phyloP scores from a whole-genome alignment of 2,329 filamentous ascomycete species.

The Domatiomyces catenatus region DNA sequence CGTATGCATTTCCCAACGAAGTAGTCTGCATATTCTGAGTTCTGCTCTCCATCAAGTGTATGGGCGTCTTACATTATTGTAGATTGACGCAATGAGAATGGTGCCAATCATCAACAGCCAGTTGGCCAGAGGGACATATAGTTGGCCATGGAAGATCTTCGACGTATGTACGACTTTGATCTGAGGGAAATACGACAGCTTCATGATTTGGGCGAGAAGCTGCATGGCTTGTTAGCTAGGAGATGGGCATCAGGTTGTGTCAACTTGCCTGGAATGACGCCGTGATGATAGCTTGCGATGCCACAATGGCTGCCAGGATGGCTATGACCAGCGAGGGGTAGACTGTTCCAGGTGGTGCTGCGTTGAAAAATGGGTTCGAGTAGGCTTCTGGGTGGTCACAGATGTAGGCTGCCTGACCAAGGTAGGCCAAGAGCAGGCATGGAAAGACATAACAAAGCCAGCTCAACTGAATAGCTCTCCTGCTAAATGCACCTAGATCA shows the following conservation, averaged over 20 bases:
- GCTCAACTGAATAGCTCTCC: conserved; percentile 53
- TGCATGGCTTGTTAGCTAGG: conserved; percentile 13
- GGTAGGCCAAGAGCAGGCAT: conserved; percentile 45
- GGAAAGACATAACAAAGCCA: conserved; percentile 58
- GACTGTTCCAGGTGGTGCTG: conserved; percentile 50
- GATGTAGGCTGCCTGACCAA: conserved; percentile 62
- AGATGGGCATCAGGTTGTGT: neutral
- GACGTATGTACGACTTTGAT: conserved; percentile 60
- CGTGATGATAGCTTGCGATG: conserved; percentile 65
- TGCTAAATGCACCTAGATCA: conserved; percentile 59
- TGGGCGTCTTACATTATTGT: conserved; percentile 38
- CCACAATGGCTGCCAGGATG: conserved; percentile 56
- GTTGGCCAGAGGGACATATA: conserved; percentile 62
- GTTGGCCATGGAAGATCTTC: conserved; percentile 53
- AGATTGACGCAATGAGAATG: conserved; percentile 57
- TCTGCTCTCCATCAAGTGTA: neutral
- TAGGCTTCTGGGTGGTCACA: conserved; percentile 44
- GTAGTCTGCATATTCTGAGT: conserved; percentile 28
- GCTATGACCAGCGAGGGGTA: conserved; percentile 55
- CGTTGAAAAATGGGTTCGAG: conserved; percentile 59
- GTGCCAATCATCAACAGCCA: conserved; percentile 64
- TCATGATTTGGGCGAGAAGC: conserved; percentile 57
- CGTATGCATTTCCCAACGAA: conserved; percentile 57
- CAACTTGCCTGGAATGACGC: conserved; percentile 48
- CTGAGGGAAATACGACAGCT: conserved; percentile 57